Conservation (phyloP, 108 stramenopile species). For the Nannochloropsis granulata region DNA sequence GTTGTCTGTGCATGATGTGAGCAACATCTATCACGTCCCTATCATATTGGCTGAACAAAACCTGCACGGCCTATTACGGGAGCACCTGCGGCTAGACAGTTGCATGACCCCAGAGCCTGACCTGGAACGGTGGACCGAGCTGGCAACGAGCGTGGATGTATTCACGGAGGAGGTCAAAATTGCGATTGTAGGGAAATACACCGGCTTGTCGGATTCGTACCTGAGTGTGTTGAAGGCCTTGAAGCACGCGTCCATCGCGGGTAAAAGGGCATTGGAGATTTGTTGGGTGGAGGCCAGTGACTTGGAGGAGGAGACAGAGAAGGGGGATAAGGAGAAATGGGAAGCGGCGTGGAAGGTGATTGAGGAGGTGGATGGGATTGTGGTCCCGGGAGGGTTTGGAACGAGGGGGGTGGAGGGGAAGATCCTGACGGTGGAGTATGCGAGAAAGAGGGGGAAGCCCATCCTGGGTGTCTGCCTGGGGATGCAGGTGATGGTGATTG, state of each 20-base stretch:
- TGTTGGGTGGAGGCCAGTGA: constrained; percentile 88
- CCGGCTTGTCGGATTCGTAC: constrained; percentile 83
- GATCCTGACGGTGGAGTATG: constrained; percentile 70
- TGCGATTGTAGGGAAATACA: constrained; percentile 94
- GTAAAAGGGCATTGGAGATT: constrained; percentile 57
- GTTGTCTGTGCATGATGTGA: constrained; percentile 89
- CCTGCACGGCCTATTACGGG: constrained; percentile 41
- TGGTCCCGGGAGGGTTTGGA: constrained; percentile 96
- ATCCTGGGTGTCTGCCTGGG: constrained; percentile 91
- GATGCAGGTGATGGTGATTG: constrained; percentile 89
- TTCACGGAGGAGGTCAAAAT: constrained; percentile 38
- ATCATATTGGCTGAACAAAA: constrained; percentile 71
- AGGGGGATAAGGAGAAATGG: constrained; percentile 25
- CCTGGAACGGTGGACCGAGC: constrained; percentile 63
- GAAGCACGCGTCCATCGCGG: constrained; percentile 88
- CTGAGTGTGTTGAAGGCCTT: constrained; percentile 86
- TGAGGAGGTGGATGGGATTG: constrained; percentile 43
- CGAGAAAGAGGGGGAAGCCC: constrained; percentile 63
- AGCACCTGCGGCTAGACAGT: constrained; percentile 50
- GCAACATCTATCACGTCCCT: constrained; percentile 97
- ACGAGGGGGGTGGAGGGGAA: constrained; percentile 74
- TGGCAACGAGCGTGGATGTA: constrained; percentile 66
- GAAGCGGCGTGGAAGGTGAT: constrained; percentile 60
- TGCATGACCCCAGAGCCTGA: constrained; percentile 30
- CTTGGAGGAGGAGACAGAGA: constrained; percentile 49